Percentiles rank a stretch among this genome's conserved stretches.
Evolutionary conservation across 805 yeast genomes (phyloP).

Genomic region (Danielia oregonensis): DNA sequence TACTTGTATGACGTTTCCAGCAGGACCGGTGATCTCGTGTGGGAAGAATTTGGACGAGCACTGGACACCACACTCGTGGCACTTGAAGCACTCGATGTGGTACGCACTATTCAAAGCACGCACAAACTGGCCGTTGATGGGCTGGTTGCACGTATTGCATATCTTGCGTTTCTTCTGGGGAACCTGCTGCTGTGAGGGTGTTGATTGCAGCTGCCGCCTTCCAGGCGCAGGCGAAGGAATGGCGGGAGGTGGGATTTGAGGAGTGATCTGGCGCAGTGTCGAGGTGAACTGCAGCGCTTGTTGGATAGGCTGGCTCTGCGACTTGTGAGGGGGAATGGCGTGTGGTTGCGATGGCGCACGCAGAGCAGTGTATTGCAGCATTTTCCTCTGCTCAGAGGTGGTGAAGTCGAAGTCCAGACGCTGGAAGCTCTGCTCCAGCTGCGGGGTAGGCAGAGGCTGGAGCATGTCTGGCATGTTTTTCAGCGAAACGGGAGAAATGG

Average conservation of each 20-base stretch:
- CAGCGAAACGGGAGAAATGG: slow-evolving; percentile 11
- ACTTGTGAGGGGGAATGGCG: background rate
- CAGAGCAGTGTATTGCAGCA: no score
- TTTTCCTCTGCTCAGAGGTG: background rate
- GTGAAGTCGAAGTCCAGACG: no score
- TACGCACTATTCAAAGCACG: slow-evolving; percentile 76
- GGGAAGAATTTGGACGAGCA: slow-evolving; percentile 91
- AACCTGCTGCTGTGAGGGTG: slow-evolving; percentile 7
- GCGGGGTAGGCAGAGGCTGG: slow-evolving; percentile 11
- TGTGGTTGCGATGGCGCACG: background rate
- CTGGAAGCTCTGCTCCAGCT: slow-evolving; percentile 2
- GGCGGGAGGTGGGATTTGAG: slow-evolving; percentile 1
- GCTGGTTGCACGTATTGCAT: slow-evolving; percentile 35
- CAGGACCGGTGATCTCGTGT: slow-evolving; percentile 41
- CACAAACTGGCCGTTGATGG: slow-evolving; percentile 66
- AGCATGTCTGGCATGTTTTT: slow-evolving; percentile 12
- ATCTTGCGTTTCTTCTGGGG: slow-evolving; percentile 22
- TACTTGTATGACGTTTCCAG: slow-evolving; percentile 25
- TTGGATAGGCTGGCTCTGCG: background rate
- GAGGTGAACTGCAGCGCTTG: no score
- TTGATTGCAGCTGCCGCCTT: slow-evolving; percentile 3
- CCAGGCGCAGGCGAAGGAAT: background rate
- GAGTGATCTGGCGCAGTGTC: background rate
- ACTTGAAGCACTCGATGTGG: slow-evolving; percentile 85
- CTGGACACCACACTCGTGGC: slow-evolving; percentile 76